These are phyloP conservation scores for Elaeis guineensis DNA, from an alignment of 176 grass and related monocot species.

Conservation along the genomic window DNA sequence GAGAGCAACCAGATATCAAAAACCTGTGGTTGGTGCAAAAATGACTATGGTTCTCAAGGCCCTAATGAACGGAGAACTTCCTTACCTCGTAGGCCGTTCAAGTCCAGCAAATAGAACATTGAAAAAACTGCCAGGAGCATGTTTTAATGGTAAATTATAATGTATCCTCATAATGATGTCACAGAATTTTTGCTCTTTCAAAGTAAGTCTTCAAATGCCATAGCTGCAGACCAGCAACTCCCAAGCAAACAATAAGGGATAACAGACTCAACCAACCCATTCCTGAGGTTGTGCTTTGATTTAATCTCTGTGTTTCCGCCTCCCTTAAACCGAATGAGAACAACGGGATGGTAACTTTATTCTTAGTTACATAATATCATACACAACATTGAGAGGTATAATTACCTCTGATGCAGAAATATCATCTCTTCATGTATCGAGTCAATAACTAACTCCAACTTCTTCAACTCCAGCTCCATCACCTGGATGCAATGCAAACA, in stretches of 20 bases:
- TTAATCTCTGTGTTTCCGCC: constrained; percentile 30
- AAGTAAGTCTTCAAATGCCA: constrained; percentile 53
- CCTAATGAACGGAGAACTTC: too few relatives aligned
- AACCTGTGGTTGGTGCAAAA: too few relatives aligned
- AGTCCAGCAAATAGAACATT: too few relatives aligned
- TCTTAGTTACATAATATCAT: background rate
- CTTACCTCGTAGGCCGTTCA: too few relatives aligned
- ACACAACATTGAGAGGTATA: background rate
- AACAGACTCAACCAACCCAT: constrained; percentile 35
- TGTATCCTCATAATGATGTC: background rate
- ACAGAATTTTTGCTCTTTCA: constrained; percentile 35
- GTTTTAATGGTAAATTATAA: too few relatives aligned
- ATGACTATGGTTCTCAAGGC: too few relatives aligned
- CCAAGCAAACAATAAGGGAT: constrained; percentile 38
- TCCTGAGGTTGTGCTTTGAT: constrained; percentile 33
- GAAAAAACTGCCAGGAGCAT: too few relatives aligned
- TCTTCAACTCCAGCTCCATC: constrained; percentile 38
- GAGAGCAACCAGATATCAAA: too few relatives aligned
- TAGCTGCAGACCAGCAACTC: constrained; percentile 35
- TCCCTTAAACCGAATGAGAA: constrained; percentile 22
- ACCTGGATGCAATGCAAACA: constrained; percentile 19
- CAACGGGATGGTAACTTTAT: too few relatives aligned
- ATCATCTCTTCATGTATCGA: constrained; percentile 53
- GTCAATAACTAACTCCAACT: constrained; percentile 35
- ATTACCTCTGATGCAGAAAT: constrained; percentile 34